These are phyloP conservation scores for Neurospora sp. DNA, from an alignment of 2,329 filamentous ascomycete genomes.

Conservation along the genomic window DNA sequence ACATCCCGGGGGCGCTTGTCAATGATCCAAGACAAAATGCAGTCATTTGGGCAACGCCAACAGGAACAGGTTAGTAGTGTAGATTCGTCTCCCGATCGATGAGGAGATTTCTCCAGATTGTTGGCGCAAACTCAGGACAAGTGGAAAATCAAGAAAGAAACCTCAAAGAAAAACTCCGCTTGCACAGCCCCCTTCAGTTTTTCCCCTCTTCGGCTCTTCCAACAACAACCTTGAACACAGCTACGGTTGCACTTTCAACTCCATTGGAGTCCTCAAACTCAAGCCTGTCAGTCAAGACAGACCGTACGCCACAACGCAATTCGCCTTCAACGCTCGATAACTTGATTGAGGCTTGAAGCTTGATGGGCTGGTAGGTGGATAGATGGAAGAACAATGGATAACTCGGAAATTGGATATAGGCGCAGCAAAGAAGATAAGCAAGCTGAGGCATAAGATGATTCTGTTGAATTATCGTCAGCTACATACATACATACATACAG, in stretches of 20 bases:
- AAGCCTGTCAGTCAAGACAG: not conserved
- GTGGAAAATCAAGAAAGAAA: not conserved
- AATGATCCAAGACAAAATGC: not conserved
- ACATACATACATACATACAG: too few species aligned
- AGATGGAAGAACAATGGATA: not conserved
- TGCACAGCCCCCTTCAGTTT: not conserved
- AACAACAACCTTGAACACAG: not conserved
- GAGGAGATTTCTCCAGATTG: not conserved
- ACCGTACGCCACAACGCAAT: not conserved
- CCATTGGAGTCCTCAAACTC: not conserved
- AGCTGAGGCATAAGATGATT: not conserved
- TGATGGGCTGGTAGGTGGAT: not conserved
- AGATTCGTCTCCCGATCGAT: not conserved
- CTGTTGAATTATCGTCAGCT: not conserved
- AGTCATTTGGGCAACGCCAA: not conserved
- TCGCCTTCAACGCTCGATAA: not conserved
- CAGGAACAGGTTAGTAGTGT: not conserved
- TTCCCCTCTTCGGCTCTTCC: not conserved
- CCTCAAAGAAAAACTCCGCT: not conserved
- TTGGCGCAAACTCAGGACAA: not conserved
- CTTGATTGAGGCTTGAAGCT: not conserved
- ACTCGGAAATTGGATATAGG: not conserved
- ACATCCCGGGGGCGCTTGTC: not conserved
- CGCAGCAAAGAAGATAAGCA: not conserved
- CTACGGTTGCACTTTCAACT: not conserved